Percentiles rank a stretch among this genome's conserved stretches.
These are phyloP conservation scores for Chamaecrista fasciculata DNA, from an alignment of 306 rosid species.

Conservation along the genomic window DNA sequence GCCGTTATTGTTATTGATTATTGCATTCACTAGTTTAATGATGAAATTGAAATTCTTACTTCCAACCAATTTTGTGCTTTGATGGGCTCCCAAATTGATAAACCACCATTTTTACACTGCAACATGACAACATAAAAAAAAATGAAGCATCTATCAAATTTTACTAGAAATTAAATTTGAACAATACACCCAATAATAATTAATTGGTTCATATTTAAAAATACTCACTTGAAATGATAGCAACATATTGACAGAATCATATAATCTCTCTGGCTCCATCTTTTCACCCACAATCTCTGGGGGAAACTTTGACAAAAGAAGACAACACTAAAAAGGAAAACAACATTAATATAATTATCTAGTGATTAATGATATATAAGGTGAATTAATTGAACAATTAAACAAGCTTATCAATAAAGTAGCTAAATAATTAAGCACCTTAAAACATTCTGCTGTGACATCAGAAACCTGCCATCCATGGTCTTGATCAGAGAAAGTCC, in stretches of 20 bases:
- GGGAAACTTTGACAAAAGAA: background rate
- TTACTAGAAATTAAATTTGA: no score
- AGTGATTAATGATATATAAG: background rate
- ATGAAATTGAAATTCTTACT: slow-evolving; percentile 10
- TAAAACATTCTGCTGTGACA: background rate
- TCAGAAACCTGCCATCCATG: background rate
- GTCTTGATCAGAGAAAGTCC: background rate
- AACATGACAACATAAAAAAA: background rate
- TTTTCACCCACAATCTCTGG: background rate
- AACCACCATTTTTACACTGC: slow-evolving; percentile 55
- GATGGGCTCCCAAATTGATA: slow-evolving; percentile 11
- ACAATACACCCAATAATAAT: background rate
- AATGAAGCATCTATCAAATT: no score
- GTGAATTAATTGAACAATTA: background rate
- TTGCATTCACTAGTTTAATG: background rate
- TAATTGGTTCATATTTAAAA: background rate
- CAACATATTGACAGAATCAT: slow-evolving; percentile 46
- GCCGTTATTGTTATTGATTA: background rate
- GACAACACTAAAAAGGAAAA: background rate
- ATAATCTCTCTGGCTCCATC: slow-evolving; percentile 16
- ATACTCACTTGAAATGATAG: slow-evolving; percentile 43
- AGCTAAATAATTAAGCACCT: background rate
- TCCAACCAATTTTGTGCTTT: slow-evolving; percentile 42
- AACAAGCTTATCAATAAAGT: no score
- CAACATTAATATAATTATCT: no score